Evolutionary conservation across 768 basidiomycete species (phyloP).

Genomic region (Psilocybe cyanescens): DNA sequence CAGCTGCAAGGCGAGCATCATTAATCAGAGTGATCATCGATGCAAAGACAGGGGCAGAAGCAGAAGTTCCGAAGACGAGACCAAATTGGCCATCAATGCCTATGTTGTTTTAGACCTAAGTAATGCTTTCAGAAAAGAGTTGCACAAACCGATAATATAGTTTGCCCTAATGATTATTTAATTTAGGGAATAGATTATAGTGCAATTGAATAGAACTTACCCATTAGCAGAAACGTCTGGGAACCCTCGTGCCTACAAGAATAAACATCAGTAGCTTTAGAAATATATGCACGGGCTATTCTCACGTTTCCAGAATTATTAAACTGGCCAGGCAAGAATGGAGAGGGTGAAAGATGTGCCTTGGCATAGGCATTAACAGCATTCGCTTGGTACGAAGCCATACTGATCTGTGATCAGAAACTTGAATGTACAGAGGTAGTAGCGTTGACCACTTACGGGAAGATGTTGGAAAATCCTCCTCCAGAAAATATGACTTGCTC

Average conservation of each 20-base stretch:
- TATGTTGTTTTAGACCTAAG: slow-evolving; percentile 5
- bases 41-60: slow-evolving; percentile 40
- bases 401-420: slow-evolving; percentile 20
- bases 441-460: slow-evolving; percentile 28
- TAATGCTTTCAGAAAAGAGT: not conserved
- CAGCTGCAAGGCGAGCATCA: slow-evolving; percentile 47
- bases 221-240: slow-evolving; percentile 57
- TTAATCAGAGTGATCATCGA: slow-evolving; percentile 56
- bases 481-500: slow-evolving; percentile 50
- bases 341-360: slow-evolving; percentile 33
- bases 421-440: not conserved
- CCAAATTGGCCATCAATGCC: slow-evolving; percentile 39
- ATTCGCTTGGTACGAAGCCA: slow-evolving; percentile 48
- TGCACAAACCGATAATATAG: slow-evolving; percentile 38
- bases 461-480: slow-evolving; percentile 54
- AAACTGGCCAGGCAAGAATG: slow-evolving; percentile 43
- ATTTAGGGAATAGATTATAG: not conserved
- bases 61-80: slow-evolving; percentile 46
- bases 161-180: slow-evolving; percentile 32
- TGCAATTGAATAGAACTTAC: slow-evolving; percentile 19
- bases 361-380: slow-evolving; percentile 44
- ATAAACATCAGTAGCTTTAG: not conserved
- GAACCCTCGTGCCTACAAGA: slow-evolving; percentile 45
- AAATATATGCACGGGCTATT: not conserved
- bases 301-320: slow-evolving; percentile 46